Percentiles rank a stretch among this genome's conserved stretches.
Evolutionary conservation across 2,329 filamentous ascomycete genomes (phyloP).

Genomic region (Penicillium sp.): DNA sequence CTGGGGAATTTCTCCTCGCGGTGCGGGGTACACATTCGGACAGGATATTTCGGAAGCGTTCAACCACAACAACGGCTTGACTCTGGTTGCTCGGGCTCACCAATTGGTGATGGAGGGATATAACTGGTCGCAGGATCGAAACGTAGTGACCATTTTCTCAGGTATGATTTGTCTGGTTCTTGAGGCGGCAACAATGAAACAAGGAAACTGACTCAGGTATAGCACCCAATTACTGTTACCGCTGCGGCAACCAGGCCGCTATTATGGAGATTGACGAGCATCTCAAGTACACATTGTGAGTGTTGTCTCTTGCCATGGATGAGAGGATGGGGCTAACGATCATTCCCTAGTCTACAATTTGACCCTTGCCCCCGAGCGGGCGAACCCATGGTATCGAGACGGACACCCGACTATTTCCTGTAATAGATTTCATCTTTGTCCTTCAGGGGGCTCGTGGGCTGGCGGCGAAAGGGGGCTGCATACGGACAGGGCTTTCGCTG

Average conservation of each 20-base stretch:
- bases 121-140: conserved; percentile 98
- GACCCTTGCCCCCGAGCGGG: conserved; percentile 96
- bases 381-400: conserved; percentile 97
- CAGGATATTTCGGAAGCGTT: conserved; percentile 98
- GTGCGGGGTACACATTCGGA: conserved; percentile 91
- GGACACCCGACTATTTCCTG: conserved; percentile 98
- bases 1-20: conserved; percentile 93
- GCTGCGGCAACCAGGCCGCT: conserved; percentile 98
- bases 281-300: conserved; percentile 98
- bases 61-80: conserved; percentile 98
- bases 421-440: conserved; percentile 48
- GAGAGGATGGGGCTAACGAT: background rate
- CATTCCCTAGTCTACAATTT: conserved; percentile 79
- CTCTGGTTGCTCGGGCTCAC: conserved; percentile 91
- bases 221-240: conserved; percentile 94
- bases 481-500: conserved; percentile 27
- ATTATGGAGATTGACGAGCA: conserved; percentile 99
- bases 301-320: conserved; percentile 27
- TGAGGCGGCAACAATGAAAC: no score
- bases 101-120: conserved; percentile 99
- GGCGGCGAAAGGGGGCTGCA: conserved; percentile 27
- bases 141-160: conserved; percentile 98
- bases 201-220: background rate
- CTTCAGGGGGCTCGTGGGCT: conserved; percentile 29
- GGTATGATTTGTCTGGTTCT: conserved; percentile 53